phyloP scores from a whole-genome alignment of 176 grass and related monocot species.

The Pharus latifolius region DNA sequence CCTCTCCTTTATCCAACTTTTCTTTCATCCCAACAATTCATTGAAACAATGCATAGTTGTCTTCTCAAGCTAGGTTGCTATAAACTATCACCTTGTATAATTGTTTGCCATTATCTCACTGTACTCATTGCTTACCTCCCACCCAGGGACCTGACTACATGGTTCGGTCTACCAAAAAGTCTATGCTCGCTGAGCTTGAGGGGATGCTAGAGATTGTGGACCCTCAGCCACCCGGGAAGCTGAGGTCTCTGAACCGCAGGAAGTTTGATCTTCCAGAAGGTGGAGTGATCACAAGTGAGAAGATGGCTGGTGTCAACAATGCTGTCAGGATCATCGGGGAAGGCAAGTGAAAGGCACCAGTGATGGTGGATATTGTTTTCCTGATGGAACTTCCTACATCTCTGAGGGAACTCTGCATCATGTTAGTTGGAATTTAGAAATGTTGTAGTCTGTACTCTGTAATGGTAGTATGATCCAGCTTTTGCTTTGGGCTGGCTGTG shows the following conservation, averaged over 20 bases:
- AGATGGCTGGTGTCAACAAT: slow-evolving; percentile 29
- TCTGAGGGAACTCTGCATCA: not conserved
- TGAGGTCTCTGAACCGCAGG: slow-evolving; percentile 32
- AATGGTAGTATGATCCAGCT: not conserved
- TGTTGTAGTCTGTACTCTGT: not conserved
- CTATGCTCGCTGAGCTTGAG: slow-evolving; percentile 83
- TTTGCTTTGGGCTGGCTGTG: not conserved
- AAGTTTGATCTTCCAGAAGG: slow-evolving; percentile 76
- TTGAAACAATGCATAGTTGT: not conserved
- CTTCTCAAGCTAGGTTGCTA: not conserved
- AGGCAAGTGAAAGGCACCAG: slow-evolving; percentile 26
- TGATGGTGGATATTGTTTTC: not conserved
- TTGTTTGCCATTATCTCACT: not conserved
- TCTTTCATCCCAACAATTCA: not conserved
- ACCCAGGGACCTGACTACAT: slow-evolving; percentile 75
- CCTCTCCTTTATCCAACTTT: not conserved
- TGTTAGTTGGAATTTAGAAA: too few relatives aligned
- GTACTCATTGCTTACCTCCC: not conserved
- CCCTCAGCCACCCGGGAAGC: slow-evolving; percentile 56
- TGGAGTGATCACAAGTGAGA: slow-evolving; percentile 27
- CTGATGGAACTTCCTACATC: slow-evolving; percentile 3
- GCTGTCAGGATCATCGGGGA: slow-evolving; percentile 34
- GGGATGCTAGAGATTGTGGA: slow-evolving; percentile 77
- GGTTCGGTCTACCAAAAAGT: slow-evolving; percentile 68
- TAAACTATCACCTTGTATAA: not conserved